Percentiles rank a stretch among this genome's conserved stretches.
These are phyloP conservation scores for Paramecium octaurelia DNA, from an alignment of 73 alveolate species.

Conservation along the genomic window DNA sequence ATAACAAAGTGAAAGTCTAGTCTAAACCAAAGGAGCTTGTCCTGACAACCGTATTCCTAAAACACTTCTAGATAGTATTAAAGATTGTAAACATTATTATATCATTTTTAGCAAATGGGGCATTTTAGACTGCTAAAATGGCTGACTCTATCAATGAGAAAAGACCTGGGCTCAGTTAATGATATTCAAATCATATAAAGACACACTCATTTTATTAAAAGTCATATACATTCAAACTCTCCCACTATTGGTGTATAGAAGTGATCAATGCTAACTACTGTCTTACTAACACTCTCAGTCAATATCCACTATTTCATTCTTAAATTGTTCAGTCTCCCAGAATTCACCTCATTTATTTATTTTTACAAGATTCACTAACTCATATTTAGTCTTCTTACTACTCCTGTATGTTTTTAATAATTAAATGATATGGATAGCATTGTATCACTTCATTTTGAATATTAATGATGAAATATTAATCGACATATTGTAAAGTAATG, in stretches of 20 bases:
- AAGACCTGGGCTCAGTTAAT: slow-evolving; percentile 57
- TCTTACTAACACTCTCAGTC: background rate
- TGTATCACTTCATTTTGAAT: background rate
- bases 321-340: background rate
- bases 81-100: slow-evolving; percentile 26
- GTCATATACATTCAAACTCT: background rate
- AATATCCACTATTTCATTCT: background rate
- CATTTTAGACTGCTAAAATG: slow-evolving; percentile 57
- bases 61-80: slow-evolving; percentile 70
- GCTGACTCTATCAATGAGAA: slow-evolving; percentile 57
- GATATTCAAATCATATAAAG: background rate
- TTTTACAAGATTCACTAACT: background rate
- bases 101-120: slow-evolving; percentile 47
- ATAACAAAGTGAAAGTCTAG: slow-evolving; percentile 77
- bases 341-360: background rate
- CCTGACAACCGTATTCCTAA: slow-evolving; percentile 87
- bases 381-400: background rate
- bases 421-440: background rate
- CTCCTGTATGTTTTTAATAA: background rate
- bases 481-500: background rate
- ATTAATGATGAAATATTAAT: background rate
- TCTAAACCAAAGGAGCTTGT: slow-evolving; percentile 82
- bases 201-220: background rate
- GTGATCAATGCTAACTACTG: too few species aligned
- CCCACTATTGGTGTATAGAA: background rate